These are phyloP conservation scores for Ochromonas danica DNA, from an alignment of 108 stramenopile genomes.

Conservation along the genomic window DNA sequence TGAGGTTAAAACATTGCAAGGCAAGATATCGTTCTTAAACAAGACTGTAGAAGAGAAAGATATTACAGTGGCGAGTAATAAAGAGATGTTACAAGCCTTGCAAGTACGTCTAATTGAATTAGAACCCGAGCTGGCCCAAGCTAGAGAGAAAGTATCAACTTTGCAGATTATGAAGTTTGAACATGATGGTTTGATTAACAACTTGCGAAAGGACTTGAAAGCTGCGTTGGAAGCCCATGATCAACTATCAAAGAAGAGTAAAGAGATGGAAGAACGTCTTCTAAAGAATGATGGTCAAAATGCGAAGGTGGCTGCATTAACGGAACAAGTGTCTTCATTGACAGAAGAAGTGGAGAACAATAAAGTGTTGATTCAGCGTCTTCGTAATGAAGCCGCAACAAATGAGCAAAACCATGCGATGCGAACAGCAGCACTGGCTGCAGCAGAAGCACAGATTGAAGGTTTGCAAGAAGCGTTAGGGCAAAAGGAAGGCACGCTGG, in stretches of 20 bases:
- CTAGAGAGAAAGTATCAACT: slow-evolving; percentile 1
- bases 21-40: no score
- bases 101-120: slow-evolving; percentile 1
- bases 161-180: slow-evolving; percentile 8
- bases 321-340: not conserved
- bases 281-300: slow-evolving; percentile 2
- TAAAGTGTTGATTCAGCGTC: not conserved
- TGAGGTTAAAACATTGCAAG: not conserved
- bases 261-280: slow-evolving; percentile 13
- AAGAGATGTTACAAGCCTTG: not conserved
- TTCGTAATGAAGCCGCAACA: slow-evolving; percentile 1
- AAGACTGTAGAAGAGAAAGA: slow-evolving; percentile 6
- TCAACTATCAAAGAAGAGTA: not conserved
- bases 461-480: not conserved
- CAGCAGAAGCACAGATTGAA: slow-evolving; percentile 20
- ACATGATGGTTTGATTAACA: not conserved
- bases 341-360: not conserved
- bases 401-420: slow-evolving; percentile 31
- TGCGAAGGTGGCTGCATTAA: not conserved
- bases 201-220: slow-evolving; percentile 19
- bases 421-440: slow-evolving; percentile 30
- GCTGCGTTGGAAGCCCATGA: not conserved
- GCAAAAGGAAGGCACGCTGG: not conserved
- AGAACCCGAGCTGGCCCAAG: not conserved
- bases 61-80: not conserved